These are phyloP conservation scores for Myriosclerotinia scirpicola DNA, from an alignment of 2,329 filamentous ascomycete genomes.

Conservation along the genomic window DNA sequence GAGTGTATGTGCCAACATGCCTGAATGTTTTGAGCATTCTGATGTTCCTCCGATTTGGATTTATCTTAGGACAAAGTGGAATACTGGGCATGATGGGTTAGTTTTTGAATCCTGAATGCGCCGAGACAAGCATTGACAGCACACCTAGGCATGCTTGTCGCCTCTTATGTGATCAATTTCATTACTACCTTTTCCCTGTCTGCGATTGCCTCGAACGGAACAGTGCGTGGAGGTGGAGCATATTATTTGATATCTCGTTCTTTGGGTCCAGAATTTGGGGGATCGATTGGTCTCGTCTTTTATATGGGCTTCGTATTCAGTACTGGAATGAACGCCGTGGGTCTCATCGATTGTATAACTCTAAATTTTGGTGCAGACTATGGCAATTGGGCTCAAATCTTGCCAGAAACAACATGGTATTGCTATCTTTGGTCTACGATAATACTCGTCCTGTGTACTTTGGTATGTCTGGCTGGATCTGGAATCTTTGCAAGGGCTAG, in stretches of 20 bases:
- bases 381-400: conserved; percentile 57
- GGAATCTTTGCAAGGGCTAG: conserved; percentile 78
- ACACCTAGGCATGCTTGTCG: conserved; percentile 57
- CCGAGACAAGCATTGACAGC: neutral
- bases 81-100: conserved; percentile 23
- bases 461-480: conserved; percentile 76
- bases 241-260: conserved; percentile 88
- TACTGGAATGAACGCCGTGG: conserved; percentile 83
- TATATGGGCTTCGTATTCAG: conserved; percentile 90
- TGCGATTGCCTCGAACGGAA: conserved; percentile 86
- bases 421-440: conserved; percentile 73
- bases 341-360: conserved; percentile 77
- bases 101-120: neutral
- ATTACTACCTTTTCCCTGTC: conserved; percentile 83
- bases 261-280: conserved; percentile 83
- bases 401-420: conserved; percentile 74
- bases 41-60: conserved; percentile 88
- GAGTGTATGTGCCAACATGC: conserved; percentile 85
- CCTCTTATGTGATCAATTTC: conserved; percentile 79
- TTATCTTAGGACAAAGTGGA: conserved; percentile 62
- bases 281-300: conserved; percentile 83
- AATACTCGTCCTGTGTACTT: conserved; percentile 69
- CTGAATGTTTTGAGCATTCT: conserved; percentile 87
- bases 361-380: conserved; percentile 66
- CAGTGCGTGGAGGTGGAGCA: conserved; percentile 81